Percentiles rank a stretch among this genome's conserved stretches.
These are phyloP conservation scores for Skeletonema costatum DNA, from an alignment of 108 stramenopile genomes.

Conservation along the genomic window DNA sequence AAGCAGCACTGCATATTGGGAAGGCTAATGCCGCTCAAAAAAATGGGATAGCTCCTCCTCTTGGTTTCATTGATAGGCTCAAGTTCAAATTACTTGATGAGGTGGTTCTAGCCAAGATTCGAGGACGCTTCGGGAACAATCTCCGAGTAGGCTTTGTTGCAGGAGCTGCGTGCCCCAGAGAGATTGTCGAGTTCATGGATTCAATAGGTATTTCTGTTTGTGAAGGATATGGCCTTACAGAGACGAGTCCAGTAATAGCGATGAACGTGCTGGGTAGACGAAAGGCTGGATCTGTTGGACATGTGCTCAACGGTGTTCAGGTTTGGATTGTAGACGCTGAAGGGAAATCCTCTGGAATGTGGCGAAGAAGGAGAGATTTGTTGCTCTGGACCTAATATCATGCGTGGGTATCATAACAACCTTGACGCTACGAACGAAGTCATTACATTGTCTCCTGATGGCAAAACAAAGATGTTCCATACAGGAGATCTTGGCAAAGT, in stretches of 20 bases:
- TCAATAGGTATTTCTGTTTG: conserved; percentile 86
- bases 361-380: conserved; percentile 91
- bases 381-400: conserved; percentile 87
- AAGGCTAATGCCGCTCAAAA: conserved; percentile 51
- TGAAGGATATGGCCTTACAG: conserved; percentile 95
- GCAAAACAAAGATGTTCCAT: conserved; percentile 80
- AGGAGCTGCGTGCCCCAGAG: conserved; percentile 87
- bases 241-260: conserved; percentile 89
- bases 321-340: conserved; percentile 74
- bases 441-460: conserved; percentile 76
- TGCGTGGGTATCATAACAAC: conserved; percentile 93
- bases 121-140: conserved; percentile 90
- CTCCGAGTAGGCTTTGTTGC: conserved; percentile 80
- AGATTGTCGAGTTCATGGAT: conserved; percentile 94
- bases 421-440: conserved; percentile 88
- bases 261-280: conserved; percentile 74
- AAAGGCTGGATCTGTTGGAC: conserved; percentile 77
- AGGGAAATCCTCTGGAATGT: conserved; percentile 59
- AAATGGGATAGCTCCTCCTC: conserved; percentile 37
- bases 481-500: conserved; percentile 85
- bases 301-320: conserved; percentile 71
- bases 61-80: conserved; percentile 52
- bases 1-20: conserved; percentile 70
- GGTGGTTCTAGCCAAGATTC: conserved; percentile 87
- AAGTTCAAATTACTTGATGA: conserved; percentile 69